These are phyloP conservation scores for Starmera quercuum DNA, from an alignment of 805 yeast species.

Conservation along the genomic window DNA sequence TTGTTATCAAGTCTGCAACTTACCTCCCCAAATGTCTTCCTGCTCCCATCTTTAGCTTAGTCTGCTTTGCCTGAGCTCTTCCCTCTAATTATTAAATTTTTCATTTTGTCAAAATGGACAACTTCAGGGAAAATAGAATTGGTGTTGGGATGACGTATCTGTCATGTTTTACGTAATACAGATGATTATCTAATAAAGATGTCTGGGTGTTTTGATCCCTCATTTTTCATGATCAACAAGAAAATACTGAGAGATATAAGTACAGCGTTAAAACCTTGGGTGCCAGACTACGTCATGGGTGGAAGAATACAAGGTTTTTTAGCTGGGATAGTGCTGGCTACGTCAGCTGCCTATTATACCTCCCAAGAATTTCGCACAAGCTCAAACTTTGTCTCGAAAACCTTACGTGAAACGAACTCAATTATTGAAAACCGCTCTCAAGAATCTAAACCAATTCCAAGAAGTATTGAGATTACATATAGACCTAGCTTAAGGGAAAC, in stretches of 20 bases:
- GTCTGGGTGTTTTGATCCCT: too few species aligned
- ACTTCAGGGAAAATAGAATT: too few species aligned
- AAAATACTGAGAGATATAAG: neutral
- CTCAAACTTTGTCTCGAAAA: slow-evolving; percentile 36
- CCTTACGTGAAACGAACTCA: slow-evolving; percentile 40
- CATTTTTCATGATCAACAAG: too few species aligned
- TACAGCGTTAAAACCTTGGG: neutral
- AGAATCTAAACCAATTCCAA: slow-evolving; percentile 35
- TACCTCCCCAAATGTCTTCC: neutral
- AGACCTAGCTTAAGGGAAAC: slow-evolving; percentile 49
- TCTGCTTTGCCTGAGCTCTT: too few species aligned
- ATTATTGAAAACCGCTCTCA: slow-evolving; percentile 44
- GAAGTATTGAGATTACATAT: slow-evolving; percentile 35
- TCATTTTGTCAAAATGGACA: too few species aligned
- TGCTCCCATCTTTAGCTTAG: neutral
- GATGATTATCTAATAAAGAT: too few species aligned
- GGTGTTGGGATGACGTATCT: too few species aligned
- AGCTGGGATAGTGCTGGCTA: slow-evolving; percentile 57
- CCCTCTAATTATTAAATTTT: too few species aligned
- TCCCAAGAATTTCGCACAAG: slow-evolving; percentile 45
- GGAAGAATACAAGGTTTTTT: slow-evolving; percentile 48
- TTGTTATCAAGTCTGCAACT: neutral
- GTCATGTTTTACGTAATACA: too few species aligned
- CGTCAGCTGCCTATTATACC: slow-evolving; percentile 56
- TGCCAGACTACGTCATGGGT: neutral